Evolutionary conservation across 1,284 basidiomycete genomes (phyloP), one percentile per base, ranked within the genome.

Genomic region (Thecaphora thlaspeos): DNA sequence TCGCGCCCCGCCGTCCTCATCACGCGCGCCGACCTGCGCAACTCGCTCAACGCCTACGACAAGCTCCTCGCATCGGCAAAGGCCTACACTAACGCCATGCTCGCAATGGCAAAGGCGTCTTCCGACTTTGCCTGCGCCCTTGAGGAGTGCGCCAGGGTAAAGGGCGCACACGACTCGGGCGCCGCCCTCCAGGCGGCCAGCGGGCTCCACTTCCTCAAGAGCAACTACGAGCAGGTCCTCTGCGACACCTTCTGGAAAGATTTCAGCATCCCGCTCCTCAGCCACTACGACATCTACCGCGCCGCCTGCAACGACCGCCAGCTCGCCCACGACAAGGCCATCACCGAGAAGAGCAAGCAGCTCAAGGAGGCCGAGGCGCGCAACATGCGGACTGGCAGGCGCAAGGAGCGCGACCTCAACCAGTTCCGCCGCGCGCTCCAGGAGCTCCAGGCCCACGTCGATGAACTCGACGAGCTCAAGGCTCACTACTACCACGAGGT

Each of bases 201-300:
- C 32, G 92, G 92, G 2, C 81, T 95, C 46, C 91, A 95, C 78
- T 90, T 91, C 78, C 84, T 96, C 63, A 88, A 94, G 72, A 87
- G 88, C 49, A 94, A 94, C 78, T 90, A 94, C 71, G 91, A 89
- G 83, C 90, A 91, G 77, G 85, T 95, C 48, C 81, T 95, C 71
- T 90, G 89, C 28, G 90, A 91, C 72, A 86, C 88, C 4, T 82
- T 94, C 41, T 90, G 92, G 79, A 88, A 88, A 70, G 89, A 87
- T 50, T 91, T 95, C 61, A 91, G 94, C 80, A 88, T 88, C 70
- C 92, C 92, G 1, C 80, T 95, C 43, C 84, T 88, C 34, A 87
- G 89, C 74, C 87, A 90, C 60, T 80, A 94, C 50, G 90, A 93
- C 46, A 84, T 84, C 11, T 95, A 95, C 80, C 84, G 85, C 48